Evolutionary conservation across 2,329 filamentous ascomycete species (phyloP).

Genomic region (Stenocarpella maydis): DNA sequence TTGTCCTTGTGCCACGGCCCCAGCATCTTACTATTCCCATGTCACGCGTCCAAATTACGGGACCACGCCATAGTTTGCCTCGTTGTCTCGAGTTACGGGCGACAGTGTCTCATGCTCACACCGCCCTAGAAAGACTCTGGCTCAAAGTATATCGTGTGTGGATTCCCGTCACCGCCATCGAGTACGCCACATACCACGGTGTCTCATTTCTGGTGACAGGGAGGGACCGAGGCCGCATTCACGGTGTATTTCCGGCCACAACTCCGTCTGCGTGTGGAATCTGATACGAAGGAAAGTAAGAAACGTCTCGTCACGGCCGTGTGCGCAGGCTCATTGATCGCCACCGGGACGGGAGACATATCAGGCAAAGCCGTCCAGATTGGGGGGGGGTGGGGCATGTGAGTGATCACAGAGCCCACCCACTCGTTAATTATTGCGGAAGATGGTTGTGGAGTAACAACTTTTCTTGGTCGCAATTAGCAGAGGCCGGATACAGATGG

Average conservation of each 20-base stretch:
- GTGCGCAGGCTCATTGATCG: not conserved
- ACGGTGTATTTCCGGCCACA: not conserved
- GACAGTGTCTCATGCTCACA: slow-evolving; percentile 7
- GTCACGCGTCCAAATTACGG: not conserved
- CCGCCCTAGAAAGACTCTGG: not conserved
- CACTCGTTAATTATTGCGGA: not conserved
- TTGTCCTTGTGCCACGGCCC: not conserved
- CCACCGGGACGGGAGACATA: not conserved
- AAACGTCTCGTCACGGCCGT: not conserved
- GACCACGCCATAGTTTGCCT: not conserved
- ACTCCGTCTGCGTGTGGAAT: not conserved
- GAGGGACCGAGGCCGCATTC: not conserved
- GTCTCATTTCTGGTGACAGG: not conserved
- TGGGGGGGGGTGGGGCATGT: no score
- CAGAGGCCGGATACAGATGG: no score
- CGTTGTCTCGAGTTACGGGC: not conserved
- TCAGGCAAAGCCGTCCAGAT: not conserved
- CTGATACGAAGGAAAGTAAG: not conserved
- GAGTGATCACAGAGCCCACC: not conserved
- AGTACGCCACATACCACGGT: not conserved
- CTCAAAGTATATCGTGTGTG: no score
- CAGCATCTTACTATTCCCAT: not conserved
- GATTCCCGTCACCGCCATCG: not conserved
- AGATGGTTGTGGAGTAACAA: no score
- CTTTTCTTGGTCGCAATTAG: no score